These are phyloP conservation scores for Melaleuca quinquenervia DNA, from an alignment of 345 rosid genomes.

Conservation along the genomic window DNA sequence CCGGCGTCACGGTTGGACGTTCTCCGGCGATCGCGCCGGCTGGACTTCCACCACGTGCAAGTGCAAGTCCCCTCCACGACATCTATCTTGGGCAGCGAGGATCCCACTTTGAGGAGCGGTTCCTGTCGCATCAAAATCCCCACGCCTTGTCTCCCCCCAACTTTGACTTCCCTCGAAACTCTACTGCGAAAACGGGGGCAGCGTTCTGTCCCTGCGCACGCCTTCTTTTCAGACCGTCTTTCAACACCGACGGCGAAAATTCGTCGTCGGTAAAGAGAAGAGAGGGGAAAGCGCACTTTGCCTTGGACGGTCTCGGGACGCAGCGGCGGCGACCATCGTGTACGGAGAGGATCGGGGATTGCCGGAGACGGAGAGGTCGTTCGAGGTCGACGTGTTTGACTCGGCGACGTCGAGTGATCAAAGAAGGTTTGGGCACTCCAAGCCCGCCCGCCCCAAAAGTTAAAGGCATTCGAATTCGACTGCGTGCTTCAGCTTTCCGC, in stretches of 20 bases:
- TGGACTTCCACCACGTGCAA: background rate
- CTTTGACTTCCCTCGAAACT: background rate
- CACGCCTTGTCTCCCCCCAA: background rate
- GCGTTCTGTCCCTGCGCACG: background rate
- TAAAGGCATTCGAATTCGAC: background rate
- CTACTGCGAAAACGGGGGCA: background rate
- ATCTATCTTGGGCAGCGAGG: no score
- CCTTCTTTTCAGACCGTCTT: background rate
- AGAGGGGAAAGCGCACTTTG: background rate
- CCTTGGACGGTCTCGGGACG: background rate
- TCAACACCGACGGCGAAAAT: background rate
- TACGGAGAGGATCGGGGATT: no score
- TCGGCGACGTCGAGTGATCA: background rate
- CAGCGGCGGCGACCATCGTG: background rate
- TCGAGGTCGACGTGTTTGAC: background rate
- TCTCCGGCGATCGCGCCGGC: rapidly evolving
- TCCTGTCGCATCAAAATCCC: background rate
- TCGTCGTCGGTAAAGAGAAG: background rate
- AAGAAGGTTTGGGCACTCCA: background rate
- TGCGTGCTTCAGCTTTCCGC: no score
- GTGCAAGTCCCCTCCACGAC: background rate
- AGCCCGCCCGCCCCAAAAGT: background rate
- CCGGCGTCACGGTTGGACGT: background rate
- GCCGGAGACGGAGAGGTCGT: background rate
- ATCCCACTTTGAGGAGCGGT: no score